Base-by-base conservation (phyloP, 257 asterid species). In the Dorcoceras hygrometricum region DNA sequence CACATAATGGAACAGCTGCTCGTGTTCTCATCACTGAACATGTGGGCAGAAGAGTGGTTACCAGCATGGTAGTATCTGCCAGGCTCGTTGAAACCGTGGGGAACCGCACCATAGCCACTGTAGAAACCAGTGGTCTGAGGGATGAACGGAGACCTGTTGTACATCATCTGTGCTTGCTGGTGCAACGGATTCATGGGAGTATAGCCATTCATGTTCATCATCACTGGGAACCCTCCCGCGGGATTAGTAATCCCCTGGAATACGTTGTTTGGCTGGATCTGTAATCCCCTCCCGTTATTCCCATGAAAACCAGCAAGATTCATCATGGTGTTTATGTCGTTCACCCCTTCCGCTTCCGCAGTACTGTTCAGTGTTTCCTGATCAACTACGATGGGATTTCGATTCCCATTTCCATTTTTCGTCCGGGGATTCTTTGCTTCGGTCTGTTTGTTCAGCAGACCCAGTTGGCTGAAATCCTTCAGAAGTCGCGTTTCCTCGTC, bases 161-260 rank as follows among this genome's bases (percentile, higher is more conserved):
- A 84, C 95, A 86, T 76, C 95, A 86, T 81, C 82, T 87, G 94
- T 0, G 89, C 85, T 46, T 43, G 87, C 74, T 82, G 91, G 63
- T 27, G 39, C 14, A 81, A 72, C 6, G 79, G 31, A 53, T 26
- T 58, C 53, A 60, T 60, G 71, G 66, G 57, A 51, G 29, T 70
- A 39, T 55, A 72, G 2, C 73, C 80, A 19, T 74, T 78, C 78
- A 71, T 64, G 76, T 75, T 81, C 83, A 78, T 75, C 78, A 73
- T 76, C 81, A 39, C 22, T 3, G 85, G 77, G 50, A 70, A 48
- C 14, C 77, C 79, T 4, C 74, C 66, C 3, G 48, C 5, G 1
- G 80, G 14, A 23, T 70, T 27, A 7, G 1, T 9, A 7, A 3
- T 12, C n/a, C 78, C 81, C 26, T 59, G 80, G 32, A 70, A 59